These are phyloP conservation scores for Scedosporium boydii DNA, from an alignment of 2,329 filamentous ascomycete species.

Conservation along the genomic window DNA sequence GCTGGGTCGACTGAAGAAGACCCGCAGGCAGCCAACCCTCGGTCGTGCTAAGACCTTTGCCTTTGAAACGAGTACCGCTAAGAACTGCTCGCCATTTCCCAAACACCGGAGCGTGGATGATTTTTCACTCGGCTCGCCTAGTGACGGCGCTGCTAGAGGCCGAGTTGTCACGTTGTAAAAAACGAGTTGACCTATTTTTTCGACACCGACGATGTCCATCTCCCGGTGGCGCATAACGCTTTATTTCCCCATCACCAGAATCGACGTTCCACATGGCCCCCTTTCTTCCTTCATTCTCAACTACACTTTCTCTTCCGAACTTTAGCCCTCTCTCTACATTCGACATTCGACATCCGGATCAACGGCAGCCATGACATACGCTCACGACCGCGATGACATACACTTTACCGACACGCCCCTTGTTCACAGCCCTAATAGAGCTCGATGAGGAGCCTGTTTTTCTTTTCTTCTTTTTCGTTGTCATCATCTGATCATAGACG, in stretches of 20 bases:
- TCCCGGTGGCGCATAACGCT: too few species aligned
- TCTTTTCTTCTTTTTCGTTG: slow-evolving; percentile 2
- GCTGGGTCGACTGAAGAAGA: slow-evolving; percentile 86
- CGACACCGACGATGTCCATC: too few species aligned
- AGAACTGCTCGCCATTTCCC: neutral
- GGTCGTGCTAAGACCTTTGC: slow-evolving; percentile 88
- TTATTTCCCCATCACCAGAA: neutral
- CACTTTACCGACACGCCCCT: slow-evolving; percentile 2
- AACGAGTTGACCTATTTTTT: neutral
- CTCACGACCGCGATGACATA: neutral
- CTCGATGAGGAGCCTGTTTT: neutral
- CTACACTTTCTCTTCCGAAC: neutral
- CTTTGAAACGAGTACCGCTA: slow-evolving; percentile 47
- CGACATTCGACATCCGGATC: neutral
- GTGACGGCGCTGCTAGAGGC: neutral
- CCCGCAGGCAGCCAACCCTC: slow-evolving; percentile 62
- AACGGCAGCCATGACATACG: neutral
- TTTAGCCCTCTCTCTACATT: neutral
- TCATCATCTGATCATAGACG: neutral
- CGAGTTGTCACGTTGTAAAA: slow-evolving; percentile 3
- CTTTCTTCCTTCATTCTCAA: neutral
- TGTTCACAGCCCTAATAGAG: neutral
- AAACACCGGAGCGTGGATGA: slow-evolving; percentile 5
- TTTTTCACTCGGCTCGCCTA: slow-evolving; percentile 1
- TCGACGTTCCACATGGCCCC: neutral